These are phyloP conservation scores for Ramalina peruviana DNA, from an alignment of 495 filamentous ascomycete species.

Conservation along the genomic window DNA sequence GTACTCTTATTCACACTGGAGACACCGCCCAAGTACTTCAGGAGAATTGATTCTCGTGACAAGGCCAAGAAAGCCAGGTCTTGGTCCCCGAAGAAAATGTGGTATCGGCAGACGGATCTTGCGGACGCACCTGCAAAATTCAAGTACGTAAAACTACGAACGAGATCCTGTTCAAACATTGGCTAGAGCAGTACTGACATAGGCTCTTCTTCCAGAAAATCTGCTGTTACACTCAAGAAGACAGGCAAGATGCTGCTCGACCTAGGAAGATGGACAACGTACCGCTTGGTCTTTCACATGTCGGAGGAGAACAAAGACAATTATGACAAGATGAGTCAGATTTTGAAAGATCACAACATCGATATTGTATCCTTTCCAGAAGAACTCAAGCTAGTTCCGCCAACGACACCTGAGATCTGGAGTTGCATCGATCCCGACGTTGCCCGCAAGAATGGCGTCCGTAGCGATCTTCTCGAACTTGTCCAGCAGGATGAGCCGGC, in stretches of 20 bases:
- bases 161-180: conserved; percentile 45
- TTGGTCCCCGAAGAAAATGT: conserved; percentile 58
- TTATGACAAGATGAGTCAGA: conserved; percentile 33
- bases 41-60: conserved; percentile 33
- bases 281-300: conserved; percentile 37
- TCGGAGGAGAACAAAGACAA: conserved; percentile 9
- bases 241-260: conserved; percentile 6
- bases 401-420: conserved; percentile 33
- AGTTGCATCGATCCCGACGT: conserved; percentile 35
- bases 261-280: conserved; percentile 51
- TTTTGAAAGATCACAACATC: conserved; percentile 67
- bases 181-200: conserved; percentile 45
- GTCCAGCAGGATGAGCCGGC: conserved; percentile 21
- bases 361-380: conserved; percentile 20
- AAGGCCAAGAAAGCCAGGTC: conserved; percentile 23
- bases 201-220: too few relatives aligned
- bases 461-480: conserved; percentile 16
- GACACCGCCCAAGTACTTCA: conserved; percentile 51
- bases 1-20: conserved; percentile 45
- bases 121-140: conserved; percentile 32
- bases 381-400: conserved; percentile 18
- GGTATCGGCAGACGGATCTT: conserved; percentile 65
- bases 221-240: too few relatives aligned
- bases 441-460: not conserved
- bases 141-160: conserved; percentile 29